Evolutionary conservation across 1,284 basidiomycete species (phyloP).

Genomic region (Moesziomyces aphidis): DNA sequence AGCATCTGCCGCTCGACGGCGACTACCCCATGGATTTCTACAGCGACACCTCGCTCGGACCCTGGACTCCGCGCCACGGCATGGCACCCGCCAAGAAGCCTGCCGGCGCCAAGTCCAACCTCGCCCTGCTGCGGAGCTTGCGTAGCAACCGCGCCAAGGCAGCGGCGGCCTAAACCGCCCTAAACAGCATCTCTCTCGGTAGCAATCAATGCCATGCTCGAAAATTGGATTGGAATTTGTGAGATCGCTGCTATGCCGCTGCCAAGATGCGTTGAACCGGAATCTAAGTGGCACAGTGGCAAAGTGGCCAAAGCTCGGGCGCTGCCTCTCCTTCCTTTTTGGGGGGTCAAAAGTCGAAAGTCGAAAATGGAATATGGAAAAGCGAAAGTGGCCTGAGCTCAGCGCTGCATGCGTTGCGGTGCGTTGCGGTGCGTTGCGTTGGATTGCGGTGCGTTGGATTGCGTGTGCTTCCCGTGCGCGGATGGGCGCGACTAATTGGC

Average conservation of each 20-base stretch:
- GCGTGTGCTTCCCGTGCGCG: background rate
- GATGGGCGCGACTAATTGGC: too few species aligned
- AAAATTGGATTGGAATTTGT: background rate
- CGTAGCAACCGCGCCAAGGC: constrained; percentile 26
- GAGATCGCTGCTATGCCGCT: background rate
- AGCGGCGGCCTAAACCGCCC: background rate
- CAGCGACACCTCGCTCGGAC: constrained; percentile 75
- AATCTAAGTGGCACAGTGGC: background rate
- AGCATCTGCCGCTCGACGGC: constrained; percentile 66
- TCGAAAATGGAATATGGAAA: too few species aligned
- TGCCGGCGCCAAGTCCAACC: constrained; percentile 44
- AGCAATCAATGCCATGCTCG: too few species aligned
- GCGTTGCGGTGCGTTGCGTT: too few species aligned
- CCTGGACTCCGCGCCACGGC: constrained; percentile 69
- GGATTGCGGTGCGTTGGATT: too few species aligned
- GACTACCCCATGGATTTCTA: constrained; percentile 98
- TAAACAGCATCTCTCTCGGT: background rate
- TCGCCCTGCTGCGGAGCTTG: constrained; percentile 51
- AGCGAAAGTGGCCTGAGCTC: background rate
- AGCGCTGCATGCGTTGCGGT: background rate
- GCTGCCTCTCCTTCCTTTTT: too few species aligned
- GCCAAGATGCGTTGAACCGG: background rate
- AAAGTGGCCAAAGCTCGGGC: too few species aligned
- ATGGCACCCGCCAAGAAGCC: constrained; percentile 55
- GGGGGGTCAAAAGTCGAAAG: too few species aligned